Evolutionary conservation across 2,329 filamentous ascomycete genomes (phyloP).

Genomic region (Fusarium sambucinum): DNA sequence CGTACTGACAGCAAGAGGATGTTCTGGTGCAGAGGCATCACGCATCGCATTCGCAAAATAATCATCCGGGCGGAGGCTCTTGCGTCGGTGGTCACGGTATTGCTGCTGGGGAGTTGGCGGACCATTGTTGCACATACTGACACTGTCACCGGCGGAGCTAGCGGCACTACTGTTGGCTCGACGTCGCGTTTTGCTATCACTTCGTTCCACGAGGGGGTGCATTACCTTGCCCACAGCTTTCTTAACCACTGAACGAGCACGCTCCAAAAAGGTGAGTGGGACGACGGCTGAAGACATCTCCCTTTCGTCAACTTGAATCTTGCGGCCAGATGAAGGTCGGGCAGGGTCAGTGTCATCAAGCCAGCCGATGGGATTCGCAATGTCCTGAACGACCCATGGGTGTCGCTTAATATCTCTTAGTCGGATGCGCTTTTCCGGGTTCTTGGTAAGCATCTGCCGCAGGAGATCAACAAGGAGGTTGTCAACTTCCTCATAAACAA

Average conservation of each 20-base stretch:
- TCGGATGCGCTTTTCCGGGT: conserved; percentile 88
- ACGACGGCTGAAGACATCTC: conserved; percentile 93
- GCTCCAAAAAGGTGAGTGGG: conserved; percentile 87
- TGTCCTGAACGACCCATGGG: conserved; percentile 86
- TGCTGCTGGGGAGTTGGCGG: conserved; percentile 64
- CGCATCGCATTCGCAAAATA: conserved; percentile 61
- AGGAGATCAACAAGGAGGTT: conserved; percentile 84
- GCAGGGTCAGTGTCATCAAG: conserved; percentile 94
- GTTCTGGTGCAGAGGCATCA: conserved; percentile 48
- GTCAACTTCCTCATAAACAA: conserved; percentile 88
- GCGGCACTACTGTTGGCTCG: conserved; percentile 72
- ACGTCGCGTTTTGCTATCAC: conserved; percentile 65
- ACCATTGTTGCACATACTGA: conserved; percentile 58
- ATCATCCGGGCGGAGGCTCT: conserved; percentile 66
- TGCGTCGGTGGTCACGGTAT: conserved; percentile 64
- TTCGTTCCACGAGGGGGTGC: conserved; percentile 69
- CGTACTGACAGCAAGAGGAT: conserved; percentile 45
- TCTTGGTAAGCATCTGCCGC: conserved; percentile 83
- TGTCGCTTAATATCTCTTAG: conserved; percentile 94
- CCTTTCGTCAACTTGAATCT: conserved; percentile 90
- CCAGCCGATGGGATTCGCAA: conserved; percentile 82
- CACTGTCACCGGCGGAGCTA: conserved; percentile 71
- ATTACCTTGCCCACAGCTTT: conserved; percentile 74
- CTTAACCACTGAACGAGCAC: conserved; percentile 82
- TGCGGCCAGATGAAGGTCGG: conserved; percentile 80